Percentiles rank a stretch among this genome's conserved stretches.
Evolutionary conservation across 2,329 filamentous ascomycete species (phyloP).

Genomic region (Cytospora piceicola): DNA sequence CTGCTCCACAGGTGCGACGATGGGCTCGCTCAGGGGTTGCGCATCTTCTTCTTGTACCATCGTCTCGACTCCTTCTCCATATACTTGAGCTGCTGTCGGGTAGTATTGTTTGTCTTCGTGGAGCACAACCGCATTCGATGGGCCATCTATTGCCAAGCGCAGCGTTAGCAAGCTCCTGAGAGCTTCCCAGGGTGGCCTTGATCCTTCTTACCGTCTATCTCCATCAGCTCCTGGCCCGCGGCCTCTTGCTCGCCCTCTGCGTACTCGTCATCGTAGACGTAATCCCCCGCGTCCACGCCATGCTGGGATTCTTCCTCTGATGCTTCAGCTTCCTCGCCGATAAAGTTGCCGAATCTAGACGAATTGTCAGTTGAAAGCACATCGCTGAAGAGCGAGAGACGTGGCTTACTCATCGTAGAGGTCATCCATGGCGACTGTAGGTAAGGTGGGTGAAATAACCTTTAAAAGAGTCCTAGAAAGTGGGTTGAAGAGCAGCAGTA

Average conservation of each 20-base stretch:
- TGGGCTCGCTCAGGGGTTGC: constrained; percentile 88
- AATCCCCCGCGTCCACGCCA: constrained; percentile 73
- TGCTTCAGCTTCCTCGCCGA: constrained; percentile 83
- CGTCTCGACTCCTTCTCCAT: constrained; percentile 92
- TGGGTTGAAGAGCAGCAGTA: constrained; percentile 1
- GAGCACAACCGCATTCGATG: constrained; percentile 94
- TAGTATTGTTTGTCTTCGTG: constrained; percentile 99
- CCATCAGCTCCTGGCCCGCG: constrained; percentile 86
- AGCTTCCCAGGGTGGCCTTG: not conserved
- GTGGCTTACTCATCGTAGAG: constrained; percentile 85
- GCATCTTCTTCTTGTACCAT: constrained; percentile 97
- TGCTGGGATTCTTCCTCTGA: constrained; percentile 86
- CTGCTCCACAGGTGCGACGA: constrained; percentile 88
- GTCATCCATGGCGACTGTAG: constrained; percentile 71
- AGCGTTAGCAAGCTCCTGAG: constrained; percentile 24
- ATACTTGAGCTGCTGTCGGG: constrained; percentile 94
- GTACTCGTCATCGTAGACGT: constrained; percentile 79
- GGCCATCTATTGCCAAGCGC: constrained; percentile 62
- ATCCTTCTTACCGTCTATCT: constrained; percentile 71
- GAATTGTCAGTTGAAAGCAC: constrained; percentile 31
- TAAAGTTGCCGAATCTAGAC: constrained; percentile 92
- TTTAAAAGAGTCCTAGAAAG: not conserved
- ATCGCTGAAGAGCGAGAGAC: not conserved
- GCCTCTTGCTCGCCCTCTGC: constrained; percentile 65
- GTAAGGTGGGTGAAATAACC: not conserved